Conservation (phyloP, 169 alveolate species). For the Plasmodium gonderi region DNA sequence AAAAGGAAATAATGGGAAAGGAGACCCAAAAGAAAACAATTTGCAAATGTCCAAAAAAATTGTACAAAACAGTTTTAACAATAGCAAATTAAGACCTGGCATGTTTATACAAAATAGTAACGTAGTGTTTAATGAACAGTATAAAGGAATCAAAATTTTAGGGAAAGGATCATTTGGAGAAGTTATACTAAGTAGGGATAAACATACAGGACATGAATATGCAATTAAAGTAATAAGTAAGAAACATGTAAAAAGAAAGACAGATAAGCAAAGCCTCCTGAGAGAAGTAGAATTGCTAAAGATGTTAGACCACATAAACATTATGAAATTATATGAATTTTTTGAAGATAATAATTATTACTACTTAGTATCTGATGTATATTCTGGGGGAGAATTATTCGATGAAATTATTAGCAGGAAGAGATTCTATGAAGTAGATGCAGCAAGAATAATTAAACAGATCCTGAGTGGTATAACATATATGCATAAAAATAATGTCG, state of each 20-base stretch:
- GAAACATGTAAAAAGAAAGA: conserved; percentile 88
- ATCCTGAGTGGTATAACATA: conserved; percentile 93
- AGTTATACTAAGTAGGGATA: conserved; percentile 90
- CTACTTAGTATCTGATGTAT: conserved; percentile 92
- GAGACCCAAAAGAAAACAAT: conserved; percentile 7
- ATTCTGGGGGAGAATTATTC: conserved; percentile 96
- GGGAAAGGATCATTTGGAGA: conserved; percentile 96
- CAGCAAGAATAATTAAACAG: conserved; percentile 94
- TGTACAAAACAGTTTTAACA: conserved; percentile 46
- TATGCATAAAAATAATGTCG: conserved; percentile 91
- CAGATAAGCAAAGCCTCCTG: conserved; percentile 88
- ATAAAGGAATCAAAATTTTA: conserved; percentile 89
- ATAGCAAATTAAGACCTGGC: conserved; percentile 87
- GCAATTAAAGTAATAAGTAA: conserved; percentile 94
- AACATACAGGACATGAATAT: conserved; percentile 89
- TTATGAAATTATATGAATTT: conserved; percentile 92
- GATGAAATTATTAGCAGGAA: conserved; percentile 93
- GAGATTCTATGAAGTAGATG: conserved; percentile 92
- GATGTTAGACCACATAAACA: conserved; percentile 91
- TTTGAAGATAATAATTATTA: conserved; percentile 91
- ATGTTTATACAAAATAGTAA: conserved; percentile 91
- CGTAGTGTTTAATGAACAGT: conserved; percentile 87
- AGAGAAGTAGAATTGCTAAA: conserved; percentile 90
- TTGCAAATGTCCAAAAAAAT: conserved; percentile 19
- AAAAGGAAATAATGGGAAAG: conserved; percentile 20